Percentiles rank a stretch among this genome's conserved stretches.
phyloP scores from a whole-genome alignment of 2,329 filamentous ascomycete genomes.

The Clarireedia paspali region DNA sequence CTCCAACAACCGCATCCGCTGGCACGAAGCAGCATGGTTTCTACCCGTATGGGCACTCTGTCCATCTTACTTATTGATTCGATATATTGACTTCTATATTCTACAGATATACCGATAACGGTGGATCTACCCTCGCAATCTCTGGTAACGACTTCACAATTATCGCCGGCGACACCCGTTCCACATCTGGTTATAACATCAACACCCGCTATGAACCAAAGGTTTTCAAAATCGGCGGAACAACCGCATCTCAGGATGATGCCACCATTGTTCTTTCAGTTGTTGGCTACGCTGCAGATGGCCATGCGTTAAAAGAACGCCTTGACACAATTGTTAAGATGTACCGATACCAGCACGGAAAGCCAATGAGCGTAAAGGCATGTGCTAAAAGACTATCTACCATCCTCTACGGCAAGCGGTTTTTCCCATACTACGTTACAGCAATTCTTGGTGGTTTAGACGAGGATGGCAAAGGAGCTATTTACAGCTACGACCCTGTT shows the following conservation, averaged over 20 bases:
- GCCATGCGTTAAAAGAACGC: constrained; percentile 85
- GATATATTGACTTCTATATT: constrained; percentile 8
- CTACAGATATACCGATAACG: constrained; percentile 89
- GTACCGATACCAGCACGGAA: constrained; percentile 97
- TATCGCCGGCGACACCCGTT: constrained; percentile 93
- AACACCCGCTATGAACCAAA: constrained; percentile 94
- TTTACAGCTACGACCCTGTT: constrained; percentile 97
- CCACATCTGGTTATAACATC: constrained; percentile 96
- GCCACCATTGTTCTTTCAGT: constrained; percentile 86
- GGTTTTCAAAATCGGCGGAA: constrained; percentile 93
- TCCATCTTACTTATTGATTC: background rate
- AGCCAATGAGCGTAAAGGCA: constrained; percentile 88
- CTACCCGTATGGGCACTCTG: constrained; percentile 65
- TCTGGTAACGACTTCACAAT: constrained; percentile 91
- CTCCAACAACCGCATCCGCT: constrained; percentile 44
- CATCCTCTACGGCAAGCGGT: constrained; percentile 93
- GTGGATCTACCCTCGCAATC: constrained; percentile 92
- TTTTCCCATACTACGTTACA: constrained; percentile 97
- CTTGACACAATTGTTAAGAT: constrained; percentile 95
- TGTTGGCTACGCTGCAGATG: constrained; percentile 92
- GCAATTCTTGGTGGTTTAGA: constrained; percentile 92
- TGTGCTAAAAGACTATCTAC: constrained; percentile 93
- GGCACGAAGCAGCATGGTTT: constrained; percentile 70
- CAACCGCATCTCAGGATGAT: constrained; percentile 75
- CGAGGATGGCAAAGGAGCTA: constrained; percentile 85